Evolutionary conservation across 2,329 filamentous ascomycete species (phyloP).

Genomic region (Botrytis medusae): DNA sequence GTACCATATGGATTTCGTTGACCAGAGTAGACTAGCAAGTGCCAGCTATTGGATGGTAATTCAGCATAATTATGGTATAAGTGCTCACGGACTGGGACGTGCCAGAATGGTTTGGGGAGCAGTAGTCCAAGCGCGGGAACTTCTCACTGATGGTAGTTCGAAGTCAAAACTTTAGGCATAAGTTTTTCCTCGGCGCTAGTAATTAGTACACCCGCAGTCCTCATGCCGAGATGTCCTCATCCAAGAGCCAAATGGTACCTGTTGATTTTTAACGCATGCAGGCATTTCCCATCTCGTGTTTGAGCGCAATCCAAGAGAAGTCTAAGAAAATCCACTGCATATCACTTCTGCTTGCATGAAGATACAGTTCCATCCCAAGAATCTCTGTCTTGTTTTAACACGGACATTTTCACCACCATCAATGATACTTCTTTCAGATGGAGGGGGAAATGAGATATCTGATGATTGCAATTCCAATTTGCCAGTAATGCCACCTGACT

Average conservation of each 20-base stretch:
- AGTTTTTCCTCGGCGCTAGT: background rate
- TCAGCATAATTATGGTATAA: background rate
- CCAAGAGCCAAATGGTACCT: background rate
- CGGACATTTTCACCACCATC: background rate
- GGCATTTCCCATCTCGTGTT: background rate
- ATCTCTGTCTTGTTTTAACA: background rate
- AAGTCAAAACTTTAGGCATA: background rate
- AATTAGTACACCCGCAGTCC: background rate
- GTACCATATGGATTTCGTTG: background rate
- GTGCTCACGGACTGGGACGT: background rate
- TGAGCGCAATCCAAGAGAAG: background rate
- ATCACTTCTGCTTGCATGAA: background rate
- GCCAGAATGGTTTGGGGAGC: slow-evolving; percentile 11
- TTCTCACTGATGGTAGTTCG: background rate
- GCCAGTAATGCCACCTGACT: background rate
- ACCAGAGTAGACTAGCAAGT: background rate
- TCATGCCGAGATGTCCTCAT: background rate
- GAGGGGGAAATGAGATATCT: background rate
- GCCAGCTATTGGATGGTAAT: background rate
- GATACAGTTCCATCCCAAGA: background rate
- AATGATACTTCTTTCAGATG: background rate
- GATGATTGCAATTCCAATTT: background rate
- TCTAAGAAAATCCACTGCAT: background rate
- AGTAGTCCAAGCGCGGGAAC: background rate
- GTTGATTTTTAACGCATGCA: background rate